phyloP scores from a whole-genome alignment of 257 asterid species.

The Jaltomata sinuosa region DNA sequence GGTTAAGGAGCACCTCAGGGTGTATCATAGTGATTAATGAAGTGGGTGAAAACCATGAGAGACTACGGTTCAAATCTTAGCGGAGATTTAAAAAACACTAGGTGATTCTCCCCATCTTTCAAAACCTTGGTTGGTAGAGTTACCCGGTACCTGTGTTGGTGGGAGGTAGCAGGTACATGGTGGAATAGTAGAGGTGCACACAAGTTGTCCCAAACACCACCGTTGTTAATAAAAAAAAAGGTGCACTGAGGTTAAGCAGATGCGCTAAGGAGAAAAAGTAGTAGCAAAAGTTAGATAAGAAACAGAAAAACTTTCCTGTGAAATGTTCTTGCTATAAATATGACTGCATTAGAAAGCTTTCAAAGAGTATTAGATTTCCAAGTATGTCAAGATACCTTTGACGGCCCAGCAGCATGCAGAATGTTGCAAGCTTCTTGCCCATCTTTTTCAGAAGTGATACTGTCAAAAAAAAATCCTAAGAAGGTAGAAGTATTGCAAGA shows the following conservation, averaged over 20 bases:
- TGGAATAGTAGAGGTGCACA: neutral
- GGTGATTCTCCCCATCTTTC: neutral
- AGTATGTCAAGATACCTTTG: slow-evolving; percentile 53
- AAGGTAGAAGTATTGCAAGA: neutral
- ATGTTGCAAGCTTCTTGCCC: slow-evolving; percentile 91
- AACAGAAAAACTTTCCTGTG: neutral
- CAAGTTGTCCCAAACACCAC: neutral
- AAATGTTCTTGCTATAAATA: neutral
- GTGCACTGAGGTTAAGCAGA: neutral
- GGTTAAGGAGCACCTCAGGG: neutral
- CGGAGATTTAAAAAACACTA: neutral
- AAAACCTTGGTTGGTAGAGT: neutral
- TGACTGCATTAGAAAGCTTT: neutral
- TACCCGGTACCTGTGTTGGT: neutral
- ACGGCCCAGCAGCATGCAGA: slow-evolving; percentile 96
- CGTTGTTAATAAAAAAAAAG: neutral
- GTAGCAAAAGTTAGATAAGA: neutral
- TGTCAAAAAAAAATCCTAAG: slow-evolving; percentile 19
- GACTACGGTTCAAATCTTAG: neutral
- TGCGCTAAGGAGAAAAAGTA: neutral
- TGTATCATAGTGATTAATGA: neutral
- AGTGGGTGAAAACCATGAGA: neutral
- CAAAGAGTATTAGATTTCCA: neutral
- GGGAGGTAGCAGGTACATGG: neutral
- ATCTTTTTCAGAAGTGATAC: slow-evolving; percentile 81